Evolutionary conservation across 148 eudicot species (phyloP).

Genomic region (Vaccinium darrowii): DNA sequence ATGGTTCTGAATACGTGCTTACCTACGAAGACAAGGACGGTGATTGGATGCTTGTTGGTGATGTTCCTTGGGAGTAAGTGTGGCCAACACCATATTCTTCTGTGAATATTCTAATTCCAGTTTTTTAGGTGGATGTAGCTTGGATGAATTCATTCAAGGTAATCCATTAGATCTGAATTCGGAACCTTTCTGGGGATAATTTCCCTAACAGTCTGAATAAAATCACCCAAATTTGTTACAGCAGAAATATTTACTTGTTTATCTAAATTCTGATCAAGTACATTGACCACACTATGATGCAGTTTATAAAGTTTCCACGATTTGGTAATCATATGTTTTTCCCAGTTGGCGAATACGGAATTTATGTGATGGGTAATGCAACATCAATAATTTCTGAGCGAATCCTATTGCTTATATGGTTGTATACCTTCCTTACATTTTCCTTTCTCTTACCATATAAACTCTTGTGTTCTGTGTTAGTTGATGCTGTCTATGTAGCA

Average conservation of each 20-base stretch:
- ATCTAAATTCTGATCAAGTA: background rate
- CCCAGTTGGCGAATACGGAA: background rate
- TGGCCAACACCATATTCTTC: background rate
- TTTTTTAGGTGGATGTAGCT: background rate
- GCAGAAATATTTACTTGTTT: background rate
- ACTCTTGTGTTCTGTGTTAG: background rate
- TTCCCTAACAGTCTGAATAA: background rate
- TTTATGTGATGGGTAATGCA: background rate
- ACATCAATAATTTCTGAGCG: background rate
- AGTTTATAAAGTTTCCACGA: background rate
- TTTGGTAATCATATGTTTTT: background rate
- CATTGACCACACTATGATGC: background rate
- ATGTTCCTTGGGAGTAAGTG: slow-evolving; percentile 81
- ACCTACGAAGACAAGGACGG: slow-evolving; percentile 72
- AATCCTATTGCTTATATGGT: background rate
- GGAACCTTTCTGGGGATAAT: background rate
- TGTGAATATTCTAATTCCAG: background rate
- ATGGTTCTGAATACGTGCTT: slow-evolving; percentile 59
- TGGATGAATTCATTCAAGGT: background rate
- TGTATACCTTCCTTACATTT: too few species aligned
- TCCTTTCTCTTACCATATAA: background rate
- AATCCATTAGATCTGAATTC: background rate
- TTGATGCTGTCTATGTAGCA: background rate
- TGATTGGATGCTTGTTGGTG: slow-evolving; percentile 82
- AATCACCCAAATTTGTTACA: background rate